Evolutionary conservation across 345 rosid species (phyloP).

Genomic region (Anastatica hierochuntica): DNA sequence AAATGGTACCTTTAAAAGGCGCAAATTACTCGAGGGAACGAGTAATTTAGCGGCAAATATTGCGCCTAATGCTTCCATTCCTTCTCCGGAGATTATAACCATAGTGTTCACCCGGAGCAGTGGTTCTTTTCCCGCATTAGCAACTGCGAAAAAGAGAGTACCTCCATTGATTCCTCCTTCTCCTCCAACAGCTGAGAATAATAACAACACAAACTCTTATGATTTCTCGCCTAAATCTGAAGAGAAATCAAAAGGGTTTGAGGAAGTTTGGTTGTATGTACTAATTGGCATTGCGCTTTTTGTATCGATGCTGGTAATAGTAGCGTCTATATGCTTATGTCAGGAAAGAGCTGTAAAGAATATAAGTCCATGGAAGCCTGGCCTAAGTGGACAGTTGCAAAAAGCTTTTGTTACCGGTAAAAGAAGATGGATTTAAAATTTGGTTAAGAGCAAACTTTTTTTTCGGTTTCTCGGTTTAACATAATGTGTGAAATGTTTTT

Average conservation of each 20-base stretch:
- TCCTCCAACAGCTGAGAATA: too few species aligned
- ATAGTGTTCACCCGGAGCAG: conserved; percentile 56
- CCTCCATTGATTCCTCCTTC: conserved; percentile 13
- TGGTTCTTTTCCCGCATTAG: conserved; percentile 76
- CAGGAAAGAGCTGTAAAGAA: conserved; percentile 43
- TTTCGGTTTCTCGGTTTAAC: conserved; percentile 22
- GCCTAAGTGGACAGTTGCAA: conserved; percentile 88
- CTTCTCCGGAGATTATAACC: conserved; percentile 30
- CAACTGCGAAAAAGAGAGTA: conserved; percentile 31
- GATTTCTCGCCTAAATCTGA: too few species aligned
- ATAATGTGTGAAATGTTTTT: conserved; percentile 16
- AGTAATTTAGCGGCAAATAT: conserved; percentile 54
- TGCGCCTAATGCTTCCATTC: conserved; percentile 23
- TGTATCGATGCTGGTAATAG: conserved; percentile 25
- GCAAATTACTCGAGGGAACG: conserved; percentile 47
- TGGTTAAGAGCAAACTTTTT: neutral
- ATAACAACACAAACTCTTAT: too few species aligned
- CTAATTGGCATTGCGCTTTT: conserved; percentile 30
- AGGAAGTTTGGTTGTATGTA: conserved; percentile 41
- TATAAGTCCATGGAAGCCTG: conserved; percentile 87
- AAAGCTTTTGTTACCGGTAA: conserved; percentile 84
- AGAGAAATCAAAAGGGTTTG: conserved; percentile 19
- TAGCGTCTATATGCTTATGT: conserved; percentile 30
- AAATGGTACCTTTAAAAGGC: conserved; percentile 33
- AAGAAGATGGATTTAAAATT: too few species aligned